These are phyloP conservation scores for Echinosophora koreensis DNA, from an alignment of 306 rosid genomes.

Conservation along the genomic window DNA sequence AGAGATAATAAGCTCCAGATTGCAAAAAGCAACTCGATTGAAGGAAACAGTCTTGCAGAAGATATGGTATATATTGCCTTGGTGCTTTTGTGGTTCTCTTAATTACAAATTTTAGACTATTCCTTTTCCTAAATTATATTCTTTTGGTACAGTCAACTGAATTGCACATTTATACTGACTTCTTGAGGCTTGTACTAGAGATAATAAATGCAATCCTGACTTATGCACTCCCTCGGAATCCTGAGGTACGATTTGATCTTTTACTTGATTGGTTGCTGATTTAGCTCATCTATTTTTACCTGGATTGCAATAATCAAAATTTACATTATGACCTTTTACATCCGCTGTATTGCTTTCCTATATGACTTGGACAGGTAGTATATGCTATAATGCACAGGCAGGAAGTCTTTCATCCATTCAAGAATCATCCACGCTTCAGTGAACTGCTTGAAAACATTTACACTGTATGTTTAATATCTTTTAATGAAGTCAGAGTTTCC, in stretches of 20 bases:
- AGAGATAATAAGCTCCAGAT: conserved; percentile 63
- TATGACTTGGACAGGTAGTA: conserved; percentile 71
- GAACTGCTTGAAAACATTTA: conserved; percentile 95
- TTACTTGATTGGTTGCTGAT: conserved; percentile 35
- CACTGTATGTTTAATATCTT: conserved; percentile 63
- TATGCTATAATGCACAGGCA: conserved; percentile 98
- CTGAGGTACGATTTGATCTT: conserved; percentile 74
- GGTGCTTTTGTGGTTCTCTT: conserved; percentile 13
- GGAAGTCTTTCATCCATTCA: conserved; percentile 98
- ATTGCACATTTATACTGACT: conserved; percentile 93
- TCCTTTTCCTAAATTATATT: conserved; percentile 49
- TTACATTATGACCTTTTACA: conserved; percentile 2
- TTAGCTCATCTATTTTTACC: conserved; percentile 32
- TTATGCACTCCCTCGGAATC: conserved; percentile 97
- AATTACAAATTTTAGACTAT: conserved; percentile 8
- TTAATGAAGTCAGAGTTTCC: conserved; percentile 9
- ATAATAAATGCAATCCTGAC: conserved; percentile 94
- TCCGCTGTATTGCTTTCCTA: conserved; percentile 10
- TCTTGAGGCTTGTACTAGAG: conserved; percentile 98
- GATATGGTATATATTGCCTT: conserved; percentile 68
- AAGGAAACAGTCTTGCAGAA: conserved; percentile 71
- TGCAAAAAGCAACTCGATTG: conserved; percentile 64
- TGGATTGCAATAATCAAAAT: conserved; percentile 29
- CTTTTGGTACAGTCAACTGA: conserved; percentile 84
- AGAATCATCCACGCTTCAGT: conserved; percentile 91